Evolutionary conservation across 1,284 basidiomycete genomes (phyloP).

Genomic region (Pseudozyma hubeiensis): DNA sequence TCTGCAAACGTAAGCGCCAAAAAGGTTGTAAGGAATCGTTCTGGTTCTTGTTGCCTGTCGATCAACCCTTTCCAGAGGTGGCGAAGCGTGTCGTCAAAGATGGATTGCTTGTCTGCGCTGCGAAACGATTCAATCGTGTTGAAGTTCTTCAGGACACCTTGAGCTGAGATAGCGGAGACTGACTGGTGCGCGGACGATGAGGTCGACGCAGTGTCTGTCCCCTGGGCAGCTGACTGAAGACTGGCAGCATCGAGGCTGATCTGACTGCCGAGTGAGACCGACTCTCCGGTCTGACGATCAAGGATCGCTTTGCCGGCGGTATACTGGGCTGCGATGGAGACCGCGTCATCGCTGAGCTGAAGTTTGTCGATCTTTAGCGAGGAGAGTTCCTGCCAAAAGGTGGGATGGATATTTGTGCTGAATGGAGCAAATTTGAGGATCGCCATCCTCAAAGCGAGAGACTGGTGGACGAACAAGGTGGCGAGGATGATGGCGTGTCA

Average conservation of each 20-base stretch:
- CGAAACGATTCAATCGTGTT: conserved; percentile 98
- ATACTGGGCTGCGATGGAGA: conserved; percentile 79
- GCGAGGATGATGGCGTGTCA: conserved; percentile 9
- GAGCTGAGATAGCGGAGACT: conserved; percentile 4
- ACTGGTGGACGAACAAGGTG: too few relatives aligned
- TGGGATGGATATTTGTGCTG: conserved; percentile 84
- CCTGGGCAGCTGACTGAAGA: conserved; percentile 65
- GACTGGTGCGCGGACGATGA: conserved; percentile 57
- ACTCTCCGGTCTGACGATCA: conserved; percentile 78
- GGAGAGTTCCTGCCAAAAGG: conserved; percentile 92
- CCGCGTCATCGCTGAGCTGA: conserved; percentile 80
- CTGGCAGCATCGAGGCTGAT: conserved; percentile 67
- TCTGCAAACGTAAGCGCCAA: conserved; percentile 93
- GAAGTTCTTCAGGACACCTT: conserved; percentile 79
- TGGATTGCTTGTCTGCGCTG: conserved; percentile 82
- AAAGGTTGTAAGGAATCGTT: conserved; percentile 76
- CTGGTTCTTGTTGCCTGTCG: conserved; percentile 33
- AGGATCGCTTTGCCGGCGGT: conserved; percentile 77
- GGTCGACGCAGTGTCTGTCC: conserved; percentile 63
- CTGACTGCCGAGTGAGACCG: conserved; percentile 55
- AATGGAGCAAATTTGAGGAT: conserved; percentile 86
- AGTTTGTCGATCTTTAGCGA: conserved; percentile 90
- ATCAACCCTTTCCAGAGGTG: conserved; percentile 36
- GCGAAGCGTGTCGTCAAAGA: conserved; percentile 73
- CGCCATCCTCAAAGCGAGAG: conserved; percentile 10